Evolutionary conservation across 768 basidiomycete species (phyloP).

Genomic region (Trametes coccinea): DNA sequence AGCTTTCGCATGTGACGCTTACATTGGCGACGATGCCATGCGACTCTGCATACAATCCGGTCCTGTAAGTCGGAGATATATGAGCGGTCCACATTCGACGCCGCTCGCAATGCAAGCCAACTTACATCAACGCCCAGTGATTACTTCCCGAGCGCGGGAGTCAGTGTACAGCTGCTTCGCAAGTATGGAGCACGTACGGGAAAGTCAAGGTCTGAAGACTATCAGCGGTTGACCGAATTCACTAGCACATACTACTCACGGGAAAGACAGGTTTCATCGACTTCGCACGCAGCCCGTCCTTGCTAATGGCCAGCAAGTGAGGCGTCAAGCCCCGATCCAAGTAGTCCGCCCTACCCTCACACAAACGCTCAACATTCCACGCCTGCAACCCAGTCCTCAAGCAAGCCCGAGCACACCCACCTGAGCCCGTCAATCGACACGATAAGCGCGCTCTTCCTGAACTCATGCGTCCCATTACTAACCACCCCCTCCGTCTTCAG

Average conservation of each 20-base stretch:
- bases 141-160: constrained; percentile 49
- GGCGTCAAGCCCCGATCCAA: constrained; percentile 85
- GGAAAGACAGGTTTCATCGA: constrained; percentile 88
- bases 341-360: constrained; percentile 71
- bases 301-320: constrained; percentile 76
- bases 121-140: constrained; percentile 86
- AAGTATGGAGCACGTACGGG: constrained; percentile 55
- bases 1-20: constrained; percentile 22
- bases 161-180: neutral
- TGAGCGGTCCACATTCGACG: neutral
- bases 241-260: constrained; percentile 41
- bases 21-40: constrained; percentile 93
- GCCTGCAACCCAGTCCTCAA: too few species aligned
- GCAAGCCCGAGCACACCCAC: constrained; percentile 36
- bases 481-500: constrained; percentile 42
- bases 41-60: constrained; percentile 85
- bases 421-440: constrained; percentile 87
- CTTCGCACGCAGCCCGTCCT: constrained; percentile 84
- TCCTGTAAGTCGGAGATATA: constrained; percentile 47
- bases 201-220: constrained; percentile 75
- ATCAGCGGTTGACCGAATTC: neutral
- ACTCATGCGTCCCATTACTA: constrained; percentile 84
- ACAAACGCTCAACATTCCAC: neutral
- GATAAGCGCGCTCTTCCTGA: constrained; percentile 77
- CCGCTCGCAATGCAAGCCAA: neutral